A percentile compares a stretch with the other conserved stretches of the same genome.
phyloP scores from a whole-genome alignment of 176 grass and related monocot genomes.

The Cenchrus purpureus region DNA sequence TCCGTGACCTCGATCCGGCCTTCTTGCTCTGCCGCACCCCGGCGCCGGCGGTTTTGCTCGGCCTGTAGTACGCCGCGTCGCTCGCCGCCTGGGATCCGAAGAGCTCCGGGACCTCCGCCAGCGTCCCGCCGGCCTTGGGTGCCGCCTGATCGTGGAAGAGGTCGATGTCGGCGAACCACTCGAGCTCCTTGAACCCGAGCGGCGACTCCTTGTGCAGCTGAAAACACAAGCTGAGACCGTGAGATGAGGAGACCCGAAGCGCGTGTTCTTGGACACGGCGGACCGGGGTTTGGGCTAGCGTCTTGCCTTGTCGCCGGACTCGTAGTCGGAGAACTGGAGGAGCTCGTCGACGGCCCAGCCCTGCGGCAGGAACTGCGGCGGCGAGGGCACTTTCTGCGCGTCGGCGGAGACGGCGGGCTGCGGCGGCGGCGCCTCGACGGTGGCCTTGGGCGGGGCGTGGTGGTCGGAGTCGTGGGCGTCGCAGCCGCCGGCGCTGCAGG shows the following conservation, averaged over 20 bases:
- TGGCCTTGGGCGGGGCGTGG: conserved; percentile 52
- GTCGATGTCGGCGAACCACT: conserved; percentile 86
- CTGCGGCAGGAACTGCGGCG: conserved; percentile 57
- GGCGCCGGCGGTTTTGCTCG: conserved; percentile 28
- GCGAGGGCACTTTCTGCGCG: conserved; percentile 44
- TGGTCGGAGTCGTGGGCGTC: conserved; percentile 45
- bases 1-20: conserved; percentile 68
- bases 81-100: conserved; percentile 39
- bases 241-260: not conserved
- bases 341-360: conserved; percentile 87
- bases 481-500: conserved; percentile 21
- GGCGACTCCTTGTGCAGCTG: conserved; percentile 68
- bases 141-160: conserved; percentile 57
- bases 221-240: not conserved
- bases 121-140: conserved; percentile 46
- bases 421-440: not conserved
- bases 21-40: conserved; percentile 68
- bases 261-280: not conserved
- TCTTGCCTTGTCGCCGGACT: conserved; percentile 70
- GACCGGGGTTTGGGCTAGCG: not conserved
- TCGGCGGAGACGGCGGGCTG: not conserved
- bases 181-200: conserved; percentile 73
- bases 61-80: conserved; percentile 53
- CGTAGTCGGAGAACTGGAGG: conserved; percentile 86
- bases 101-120: conserved; percentile 76